Conservation (phyloP, 2,329 filamentous ascomycete species). For the Pyrenophora tritici-repentis region DNA sequence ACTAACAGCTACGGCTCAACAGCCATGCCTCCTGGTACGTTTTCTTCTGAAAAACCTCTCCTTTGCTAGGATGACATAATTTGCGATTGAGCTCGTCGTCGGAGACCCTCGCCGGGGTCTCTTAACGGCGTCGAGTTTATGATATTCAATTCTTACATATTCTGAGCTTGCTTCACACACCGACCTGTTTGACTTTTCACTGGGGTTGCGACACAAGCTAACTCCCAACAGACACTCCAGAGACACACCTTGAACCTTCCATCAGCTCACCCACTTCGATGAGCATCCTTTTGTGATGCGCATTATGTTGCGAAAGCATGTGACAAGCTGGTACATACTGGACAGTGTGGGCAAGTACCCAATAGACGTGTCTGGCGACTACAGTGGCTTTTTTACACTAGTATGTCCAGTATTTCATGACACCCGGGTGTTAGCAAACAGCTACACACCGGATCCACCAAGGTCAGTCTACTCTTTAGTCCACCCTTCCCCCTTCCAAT, state of each 20-base stretch:
- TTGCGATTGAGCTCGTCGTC: conserved; percentile 93
- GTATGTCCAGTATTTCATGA: too few relatives aligned
- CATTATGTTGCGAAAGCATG: not conserved
- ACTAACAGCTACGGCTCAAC: conserved; percentile 6
- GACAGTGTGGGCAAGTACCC: too few relatives aligned
- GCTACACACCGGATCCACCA: not conserved
- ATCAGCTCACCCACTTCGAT: too few relatives aligned
- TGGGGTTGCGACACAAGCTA: not conserved
- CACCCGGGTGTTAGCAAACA: too few relatives aligned
- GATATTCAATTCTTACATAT: conserved; percentile 99
- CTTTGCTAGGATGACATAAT: conserved; percentile 85
- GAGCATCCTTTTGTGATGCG: too few relatives aligned
- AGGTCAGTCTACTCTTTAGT: conserved; percentile 19
- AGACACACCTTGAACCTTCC: not conserved
- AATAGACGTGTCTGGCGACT: too few relatives aligned
- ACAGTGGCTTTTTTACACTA: too few relatives aligned
- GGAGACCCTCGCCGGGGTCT: conserved; percentile 91
- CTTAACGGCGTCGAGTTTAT: conserved; percentile 74
- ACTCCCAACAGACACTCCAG: conserved; percentile 8
- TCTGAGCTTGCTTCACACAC: conserved; percentile 64
- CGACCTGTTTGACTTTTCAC: not conserved
- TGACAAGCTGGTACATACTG: too few relatives aligned
- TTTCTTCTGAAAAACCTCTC: conserved; percentile 4
- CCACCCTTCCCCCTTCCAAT: conserved; percentile 54
- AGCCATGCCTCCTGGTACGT: conserved; percentile 28